Conservation (phyloP, 2,329 filamentous ascomycete species). For the Trichoderma sp. region DNA sequence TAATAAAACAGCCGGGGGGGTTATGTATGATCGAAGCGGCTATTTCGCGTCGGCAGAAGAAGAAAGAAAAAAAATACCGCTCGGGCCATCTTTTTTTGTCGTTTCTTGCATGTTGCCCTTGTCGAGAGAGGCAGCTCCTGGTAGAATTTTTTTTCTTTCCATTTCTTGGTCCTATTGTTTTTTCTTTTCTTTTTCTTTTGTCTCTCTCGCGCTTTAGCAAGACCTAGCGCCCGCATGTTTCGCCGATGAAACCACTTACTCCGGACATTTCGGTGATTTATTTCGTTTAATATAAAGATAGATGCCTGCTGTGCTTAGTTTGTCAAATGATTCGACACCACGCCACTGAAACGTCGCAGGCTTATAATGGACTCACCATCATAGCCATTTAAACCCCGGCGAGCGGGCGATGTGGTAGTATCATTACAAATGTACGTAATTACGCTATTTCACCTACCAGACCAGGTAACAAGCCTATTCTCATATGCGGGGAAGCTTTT, state of each 20-base stretch:
- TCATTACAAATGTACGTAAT: not conserved
- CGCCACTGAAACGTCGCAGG: slow-evolving; percentile 5
- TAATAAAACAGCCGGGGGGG: not conserved
- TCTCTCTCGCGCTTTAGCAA: not conserved
- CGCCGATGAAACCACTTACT: not conserved
- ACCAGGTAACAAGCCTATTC: not conserved
- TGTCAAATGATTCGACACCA: not conserved
- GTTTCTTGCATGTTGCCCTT: not conserved
- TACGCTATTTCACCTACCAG: not conserved
- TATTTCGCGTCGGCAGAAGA: not conserved
- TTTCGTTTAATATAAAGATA: not conserved
- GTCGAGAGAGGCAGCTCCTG: slow-evolving; percentile 10
- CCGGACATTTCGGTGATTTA: not conserved
- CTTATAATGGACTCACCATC: not conserved
- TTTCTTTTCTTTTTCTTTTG: too few relatives aligned
- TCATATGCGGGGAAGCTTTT: not conserved
- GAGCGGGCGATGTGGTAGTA: not conserved
- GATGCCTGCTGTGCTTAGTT: not conserved
- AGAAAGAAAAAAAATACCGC: not conserved
- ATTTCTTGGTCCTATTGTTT: not conserved
- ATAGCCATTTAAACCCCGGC: not conserved
- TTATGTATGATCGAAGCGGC: not conserved
- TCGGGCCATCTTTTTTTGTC: not conserved
- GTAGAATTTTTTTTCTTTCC: not conserved
- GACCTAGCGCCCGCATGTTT: not conserved